Evolutionary conservation across 495 filamentous ascomycete genomes (phyloP).

Genomic region (Emericellopsis terricola): DNA sequence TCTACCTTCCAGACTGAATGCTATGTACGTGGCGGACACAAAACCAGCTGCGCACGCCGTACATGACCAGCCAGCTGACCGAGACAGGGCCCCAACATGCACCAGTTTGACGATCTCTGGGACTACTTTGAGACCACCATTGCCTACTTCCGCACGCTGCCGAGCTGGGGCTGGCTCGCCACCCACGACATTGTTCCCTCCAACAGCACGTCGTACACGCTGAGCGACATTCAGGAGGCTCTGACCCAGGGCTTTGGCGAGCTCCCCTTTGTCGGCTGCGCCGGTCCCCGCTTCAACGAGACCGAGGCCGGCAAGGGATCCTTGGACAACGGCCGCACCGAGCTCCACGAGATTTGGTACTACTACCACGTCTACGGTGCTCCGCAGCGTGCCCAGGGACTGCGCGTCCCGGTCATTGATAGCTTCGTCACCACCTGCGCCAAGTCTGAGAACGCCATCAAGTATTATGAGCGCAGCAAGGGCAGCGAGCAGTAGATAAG

Average conservation of each 20-base stretch:
- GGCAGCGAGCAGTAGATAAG: conserved; percentile 7
- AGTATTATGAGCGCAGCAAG: conserved; percentile 20
- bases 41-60: too few relatives aligned
- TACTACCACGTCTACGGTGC: conserved; percentile 26
- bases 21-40: conserved; percentile 16
- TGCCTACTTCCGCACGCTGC: conserved; percentile 20
- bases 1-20: conserved; percentile 30
- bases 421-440: conserved; percentile 21
- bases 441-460: conserved; percentile 17
- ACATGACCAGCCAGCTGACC: too few relatives aligned
- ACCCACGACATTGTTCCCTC: conserved; percentile 14
- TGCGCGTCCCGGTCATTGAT: conserved; percentile 20
- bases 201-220: conserved; percentile 20
- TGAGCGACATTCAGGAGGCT: conserved; percentile 18
- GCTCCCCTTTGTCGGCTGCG: conserved; percentile 28
- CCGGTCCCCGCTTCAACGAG: conserved; percentile 25
- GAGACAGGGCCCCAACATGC: conserved; percentile 15
- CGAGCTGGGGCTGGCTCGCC: conserved; percentile 25
- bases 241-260: conserved; percentile 19
- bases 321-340: conserved; percentile 24
- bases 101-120: conserved; percentile 23
- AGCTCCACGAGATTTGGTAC: conserved; percentile 31
- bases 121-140: conserved; percentile 26
- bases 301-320: conserved; percentile 24
- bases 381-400: conserved; percentile 21